Conservation (phyloP, 2,329 filamentous ascomycete species). For the Akanthomyces muscarius region DNA sequence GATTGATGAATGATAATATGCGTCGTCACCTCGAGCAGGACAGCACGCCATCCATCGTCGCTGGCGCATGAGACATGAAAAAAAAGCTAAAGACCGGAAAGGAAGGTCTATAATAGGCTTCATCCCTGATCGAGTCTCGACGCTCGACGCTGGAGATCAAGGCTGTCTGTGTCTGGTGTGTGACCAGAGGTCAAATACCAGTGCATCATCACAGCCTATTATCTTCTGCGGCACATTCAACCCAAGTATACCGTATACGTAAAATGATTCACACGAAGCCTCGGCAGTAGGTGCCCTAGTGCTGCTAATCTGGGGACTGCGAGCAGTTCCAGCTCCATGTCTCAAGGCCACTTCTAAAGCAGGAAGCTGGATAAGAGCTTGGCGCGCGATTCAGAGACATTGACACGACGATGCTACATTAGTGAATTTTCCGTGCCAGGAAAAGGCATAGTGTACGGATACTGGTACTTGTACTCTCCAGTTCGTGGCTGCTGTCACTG, state of each 20-base stretch:
- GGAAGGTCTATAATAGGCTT: not conserved
- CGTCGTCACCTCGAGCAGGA: too few relatives aligned
- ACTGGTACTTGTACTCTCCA: not conserved
- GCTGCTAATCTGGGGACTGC: not conserved
- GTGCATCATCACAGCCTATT: too few relatives aligned
- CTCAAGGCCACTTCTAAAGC: conserved; percentile 13
- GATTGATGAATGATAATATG: too few relatives aligned
- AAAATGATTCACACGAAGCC: not conserved
- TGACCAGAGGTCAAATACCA: too few relatives aligned
- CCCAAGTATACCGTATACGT: too few relatives aligned
- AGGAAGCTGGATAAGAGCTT: conserved; percentile 14
- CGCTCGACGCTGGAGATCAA: not conserved
- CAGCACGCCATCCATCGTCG: too few relatives aligned
- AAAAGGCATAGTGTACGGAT: not conserved
- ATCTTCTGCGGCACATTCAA: too few relatives aligned
- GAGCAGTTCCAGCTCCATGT: conserved; percentile 1
- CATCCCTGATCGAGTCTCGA: not conserved
- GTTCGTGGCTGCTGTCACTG: not conserved
- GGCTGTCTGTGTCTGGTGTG: not conserved
- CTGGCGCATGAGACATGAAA: not conserved
- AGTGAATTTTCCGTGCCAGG: not conserved
- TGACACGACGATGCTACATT: conserved; percentile 1
- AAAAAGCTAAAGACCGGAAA: not conserved
- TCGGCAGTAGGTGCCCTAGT: not conserved
- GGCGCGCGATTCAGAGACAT: conserved; percentile 16